phyloP scores from a whole-genome alignment of 495 filamentous ascomycete species.

The Cladorrhinum samala region DNA sequence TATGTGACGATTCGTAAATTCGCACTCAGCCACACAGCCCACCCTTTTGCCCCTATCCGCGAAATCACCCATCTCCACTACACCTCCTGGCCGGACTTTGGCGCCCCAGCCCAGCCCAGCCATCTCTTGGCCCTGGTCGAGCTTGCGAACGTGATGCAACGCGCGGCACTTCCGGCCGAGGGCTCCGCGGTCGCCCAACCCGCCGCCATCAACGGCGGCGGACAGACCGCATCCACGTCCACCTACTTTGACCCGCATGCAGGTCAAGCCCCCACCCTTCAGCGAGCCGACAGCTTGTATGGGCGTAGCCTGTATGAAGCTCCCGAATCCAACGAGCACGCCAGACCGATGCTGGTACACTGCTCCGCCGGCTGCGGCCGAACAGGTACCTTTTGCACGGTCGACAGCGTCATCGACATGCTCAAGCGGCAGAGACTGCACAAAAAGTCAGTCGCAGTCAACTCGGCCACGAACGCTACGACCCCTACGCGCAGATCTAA shows the following conservation, averaged over 20 bases:
- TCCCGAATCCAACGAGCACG: constrained; percentile 45
- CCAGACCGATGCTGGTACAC: constrained; percentile 79
- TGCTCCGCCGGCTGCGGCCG: constrained; percentile 94
- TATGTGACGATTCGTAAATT: constrained; percentile 84
- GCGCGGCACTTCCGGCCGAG: constrained; percentile 33
- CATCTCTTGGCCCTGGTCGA: constrained; percentile 85
- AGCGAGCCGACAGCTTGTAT: constrained; percentile 13
- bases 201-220: not conserved
- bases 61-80: constrained; percentile 96
- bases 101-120: constrained; percentile 78
- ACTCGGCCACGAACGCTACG: constrained; percentile 2
- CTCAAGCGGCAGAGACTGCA: constrained; percentile 66
- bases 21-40: constrained; percentile 64
- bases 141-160: constrained; percentile 64
- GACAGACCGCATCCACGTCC: not conserved
- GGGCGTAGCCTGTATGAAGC: constrained; percentile 38
- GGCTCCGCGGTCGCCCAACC: constrained; percentile 9
- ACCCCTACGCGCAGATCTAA: not conserved
- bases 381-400: constrained; percentile 93
- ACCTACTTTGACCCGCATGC: not conserved
- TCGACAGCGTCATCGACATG: constrained; percentile 91
- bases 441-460: not conserved
- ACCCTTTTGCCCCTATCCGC: constrained; percentile 79
- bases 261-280: not conserved
- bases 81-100: constrained; percentile 92